Conservation (phyloP, 768 basidiomycete species). For the Naganishia onofrii region DNA sequence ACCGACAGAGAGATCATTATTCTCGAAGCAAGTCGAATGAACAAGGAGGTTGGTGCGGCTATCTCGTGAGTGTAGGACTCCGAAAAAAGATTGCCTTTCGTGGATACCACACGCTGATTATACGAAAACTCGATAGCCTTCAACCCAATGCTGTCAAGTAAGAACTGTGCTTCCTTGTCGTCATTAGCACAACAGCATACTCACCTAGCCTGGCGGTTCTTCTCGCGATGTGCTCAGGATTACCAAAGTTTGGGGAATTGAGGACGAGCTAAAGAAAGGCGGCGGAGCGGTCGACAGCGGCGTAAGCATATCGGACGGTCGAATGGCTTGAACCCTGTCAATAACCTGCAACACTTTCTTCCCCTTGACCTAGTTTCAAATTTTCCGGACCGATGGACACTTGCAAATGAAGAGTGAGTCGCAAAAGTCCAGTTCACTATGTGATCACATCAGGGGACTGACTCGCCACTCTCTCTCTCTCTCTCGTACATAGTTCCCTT, state of each 20-base stretch:
- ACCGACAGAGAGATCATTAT: not conserved
- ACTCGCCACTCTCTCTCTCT: not conserved
- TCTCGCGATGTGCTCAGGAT: not conserved
- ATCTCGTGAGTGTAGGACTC: constrained; percentile 9
- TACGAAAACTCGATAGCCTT: not conserved
- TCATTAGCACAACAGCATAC: not conserved
- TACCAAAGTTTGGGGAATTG: not conserved
- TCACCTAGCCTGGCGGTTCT: not conserved
- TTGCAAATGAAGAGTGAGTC: constrained; percentile 1
- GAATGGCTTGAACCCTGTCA: not conserved
- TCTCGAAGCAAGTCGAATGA: constrained; percentile 16
- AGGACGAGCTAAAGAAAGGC: not conserved
- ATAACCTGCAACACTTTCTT: no score
- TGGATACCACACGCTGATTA: not conserved
- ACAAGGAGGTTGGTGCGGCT: constrained; percentile 25
- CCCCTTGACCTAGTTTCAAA: not conserved
- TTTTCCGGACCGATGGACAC: constrained; percentile 9
- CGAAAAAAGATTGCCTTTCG: no score
- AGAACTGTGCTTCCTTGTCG: not conserved
- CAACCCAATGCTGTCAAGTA: constrained; percentile 13
- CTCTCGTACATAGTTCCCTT: constrained; percentile 7
- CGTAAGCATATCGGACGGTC: not conserved
- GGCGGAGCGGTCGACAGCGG: constrained; percentile 3
- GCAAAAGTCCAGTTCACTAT: not conserved
- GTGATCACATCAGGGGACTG: not conserved